Evolutionary conservation across 148 eudicot species (phyloP), one percentile per base, ranked within the genome.

Genomic region (Silene latifolia): DNA sequence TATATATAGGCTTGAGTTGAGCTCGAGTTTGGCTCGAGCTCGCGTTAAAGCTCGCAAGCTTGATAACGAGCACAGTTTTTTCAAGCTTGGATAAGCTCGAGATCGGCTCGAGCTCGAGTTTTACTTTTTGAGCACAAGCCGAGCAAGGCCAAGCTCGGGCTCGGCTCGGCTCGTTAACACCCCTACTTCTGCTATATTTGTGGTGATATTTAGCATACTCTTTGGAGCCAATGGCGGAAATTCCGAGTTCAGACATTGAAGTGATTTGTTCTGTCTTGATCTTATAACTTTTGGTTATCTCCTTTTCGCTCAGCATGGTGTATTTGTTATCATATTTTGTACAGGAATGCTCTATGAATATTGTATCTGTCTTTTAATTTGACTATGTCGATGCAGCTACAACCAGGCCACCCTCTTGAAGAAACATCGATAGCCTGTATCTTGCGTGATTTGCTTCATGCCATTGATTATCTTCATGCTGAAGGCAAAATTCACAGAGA

Each of bases 401-500:
- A 89, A 82, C 86, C 98, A 67, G 96, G 93, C 78, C 90, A 88
- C 62, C 98, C 98, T 67, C 87, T 93, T 74, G 98, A 93, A 80
- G 98, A 93, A 85, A 77, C 88, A 83, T 89, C 98, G 27, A 91
- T 93, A 82, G 88, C 93, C 79, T 93, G 89, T 84, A 93, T 93
- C 73, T 80, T 91, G 76, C 91, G 95, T 48, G 98, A 93, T 86
- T 84, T 93, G 84, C 90, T 93, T 69, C 98, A 91, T 83, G 98
- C 98, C 19, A 74, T 93, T 80, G 98, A 93, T 79, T 93, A 93
- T 81, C 98, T 93, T 75, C 98, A 93, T 75, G 83, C 84, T 53
- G 98, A 93, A 87, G 97, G 97, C 63, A 93, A 93, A 84, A 93
- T 93, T 79, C 98, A 93, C 81, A 85, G 98, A 81, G 98, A 93